Percentiles rank a stretch among this genome's conserved stretches.
Conservation (phyloP, 192 early-diverging fungal genomes). For the Diversispora eburnea region DNA sequence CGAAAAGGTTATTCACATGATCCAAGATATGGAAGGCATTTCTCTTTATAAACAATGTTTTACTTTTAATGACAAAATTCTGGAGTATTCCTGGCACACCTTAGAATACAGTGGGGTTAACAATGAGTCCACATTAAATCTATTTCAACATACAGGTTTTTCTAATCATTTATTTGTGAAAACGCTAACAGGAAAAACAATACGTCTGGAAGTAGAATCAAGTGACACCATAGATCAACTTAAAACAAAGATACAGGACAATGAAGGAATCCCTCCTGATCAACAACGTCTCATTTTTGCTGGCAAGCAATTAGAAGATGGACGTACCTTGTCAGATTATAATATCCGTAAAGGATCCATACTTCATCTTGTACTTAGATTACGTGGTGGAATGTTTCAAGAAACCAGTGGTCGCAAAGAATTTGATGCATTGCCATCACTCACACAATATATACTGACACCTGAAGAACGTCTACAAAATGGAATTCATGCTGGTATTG, state of each 20-base stretch:
- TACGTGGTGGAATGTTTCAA: constrained; percentile 46
- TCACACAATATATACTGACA: constrained; percentile 9
- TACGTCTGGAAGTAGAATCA: constrained; percentile 78
- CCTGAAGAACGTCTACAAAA: constrained; percentile 5
- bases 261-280: constrained; percentile 63
- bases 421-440: constrained; percentile 22
- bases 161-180: constrained; percentile 34
- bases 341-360: constrained; percentile 69
- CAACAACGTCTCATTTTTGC: constrained; percentile 49
- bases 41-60: constrained; percentile 49
- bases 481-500: constrained; percentile 24
- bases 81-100: too few relatives aligned
- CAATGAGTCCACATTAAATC: not conserved
- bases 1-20: constrained; percentile 66
- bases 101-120: not conserved
- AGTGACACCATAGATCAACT: constrained; percentile 65
- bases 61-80: too few relatives aligned
- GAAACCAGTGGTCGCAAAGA: constrained; percentile 6
- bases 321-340: constrained; percentile 62
- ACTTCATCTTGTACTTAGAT: constrained; percentile 62
- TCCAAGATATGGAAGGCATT: constrained; percentile 71
- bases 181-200: constrained; percentile 88
- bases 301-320: constrained; percentile 74
- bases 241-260: constrained; percentile 36
- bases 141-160: not conserved